Evolutionary conservation across 2,329 filamentous ascomycete genomes (phyloP).

Genomic region (Trichoderma asperellum): DNA sequence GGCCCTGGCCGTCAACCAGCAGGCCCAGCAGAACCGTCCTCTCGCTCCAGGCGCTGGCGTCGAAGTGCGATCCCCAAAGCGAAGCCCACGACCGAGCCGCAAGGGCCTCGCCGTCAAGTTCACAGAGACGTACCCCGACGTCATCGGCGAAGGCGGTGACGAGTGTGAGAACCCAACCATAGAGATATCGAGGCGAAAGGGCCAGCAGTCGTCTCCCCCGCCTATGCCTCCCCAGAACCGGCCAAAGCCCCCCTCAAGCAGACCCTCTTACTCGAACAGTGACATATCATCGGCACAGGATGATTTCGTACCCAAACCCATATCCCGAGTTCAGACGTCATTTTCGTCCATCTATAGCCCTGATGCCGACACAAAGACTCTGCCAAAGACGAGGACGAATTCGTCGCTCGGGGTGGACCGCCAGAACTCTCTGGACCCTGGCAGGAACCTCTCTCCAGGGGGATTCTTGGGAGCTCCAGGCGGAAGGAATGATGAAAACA

Average conservation of each 20-base stretch:
- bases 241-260: slow-evolving; percentile 23
- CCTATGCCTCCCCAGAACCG: slow-evolving; percentile 37
- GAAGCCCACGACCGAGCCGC: slow-evolving; percentile 54
- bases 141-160: slow-evolving; percentile 92
- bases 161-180: slow-evolving; percentile 74
- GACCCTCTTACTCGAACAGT: slow-evolving; percentile 16
- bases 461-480: slow-evolving; percentile 49
- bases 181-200: slow-evolving; percentile 69
- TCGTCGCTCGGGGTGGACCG: slow-evolving; percentile 10
- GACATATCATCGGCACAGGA: slow-evolving; percentile 35
- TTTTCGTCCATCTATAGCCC: slow-evolving; percentile 44
- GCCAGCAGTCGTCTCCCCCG: slow-evolving; percentile 41
- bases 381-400: slow-evolving; percentile 23
- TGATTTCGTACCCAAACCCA: slow-evolving; percentile 57
- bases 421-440: slow-evolving; percentile 38
- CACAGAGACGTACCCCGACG: slow-evolving; percentile 69
- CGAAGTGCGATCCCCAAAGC: slow-evolving; percentile 49
- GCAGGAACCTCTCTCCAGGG: slow-evolving; percentile 44
- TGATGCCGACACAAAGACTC: slow-evolving; percentile 27
- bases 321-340: slow-evolving; percentile 64
- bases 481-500: slow-evolving; percentile 51
- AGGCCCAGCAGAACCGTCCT: slow-evolving; percentile 51
- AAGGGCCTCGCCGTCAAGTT: slow-evolving; percentile 79
- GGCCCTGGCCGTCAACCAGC: slow-evolving; percentile 51
- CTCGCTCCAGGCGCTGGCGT: slow-evolving; percentile 43